Evolutionary conservation across 352 stramenopile genomes (phyloP), one percentile per base, ranked within the genome.

Genomic region (Phytophthora brassicae): DNA sequence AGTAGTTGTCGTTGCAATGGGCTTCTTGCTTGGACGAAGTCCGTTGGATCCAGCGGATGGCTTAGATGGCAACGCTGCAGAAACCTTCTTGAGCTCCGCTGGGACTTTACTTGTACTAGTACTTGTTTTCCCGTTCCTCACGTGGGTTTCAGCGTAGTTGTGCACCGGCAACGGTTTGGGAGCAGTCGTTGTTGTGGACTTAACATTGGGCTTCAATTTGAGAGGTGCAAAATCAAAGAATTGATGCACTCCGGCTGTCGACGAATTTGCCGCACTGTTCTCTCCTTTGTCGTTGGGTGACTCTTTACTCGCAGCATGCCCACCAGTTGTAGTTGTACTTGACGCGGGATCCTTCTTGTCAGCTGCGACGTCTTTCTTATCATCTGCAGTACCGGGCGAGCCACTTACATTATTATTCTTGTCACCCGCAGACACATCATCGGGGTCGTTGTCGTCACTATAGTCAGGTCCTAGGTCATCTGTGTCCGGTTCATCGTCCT

Each of bases 1-100:
- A 23, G 44, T 66, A 35, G 56, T 69, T 14, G 60, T 60, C n/a
- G 58, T 79, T 9, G 66, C 64, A 9, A 81, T 55, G n/a, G 48
- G 28, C 6, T 54, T 65, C 26, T 70, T 70, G 17, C 45, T 66
- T 33, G 68, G 63, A 22, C 74, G 71, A 49, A 84, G 52, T 33
- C 75, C 78, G 9, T 88, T 88, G 13, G 75, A 84, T 26, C 71
- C 75, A 50, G 48, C 45, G 8, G 55, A 63, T 29, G 60, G 23
- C 42, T 69, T 72, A 8, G 47, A 22, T 1, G 47, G 22, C 2
- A 50, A 2, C 6, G 26, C 41, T 2, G 36, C 26, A 5, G 20
- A 28, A 0, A 20, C 16, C 47, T 69, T 56, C 14, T 68, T 66
- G 12, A 47, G 4, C 3, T 56, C 47, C 12, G 4, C 13, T 55